A percentile compares a stretch with the other conserved stretches of the same genome.
These are phyloP conservation scores for Mychonastes homosphaera DNA, from an alignment of 139 green algal species.

Conservation along the genomic window DNA sequence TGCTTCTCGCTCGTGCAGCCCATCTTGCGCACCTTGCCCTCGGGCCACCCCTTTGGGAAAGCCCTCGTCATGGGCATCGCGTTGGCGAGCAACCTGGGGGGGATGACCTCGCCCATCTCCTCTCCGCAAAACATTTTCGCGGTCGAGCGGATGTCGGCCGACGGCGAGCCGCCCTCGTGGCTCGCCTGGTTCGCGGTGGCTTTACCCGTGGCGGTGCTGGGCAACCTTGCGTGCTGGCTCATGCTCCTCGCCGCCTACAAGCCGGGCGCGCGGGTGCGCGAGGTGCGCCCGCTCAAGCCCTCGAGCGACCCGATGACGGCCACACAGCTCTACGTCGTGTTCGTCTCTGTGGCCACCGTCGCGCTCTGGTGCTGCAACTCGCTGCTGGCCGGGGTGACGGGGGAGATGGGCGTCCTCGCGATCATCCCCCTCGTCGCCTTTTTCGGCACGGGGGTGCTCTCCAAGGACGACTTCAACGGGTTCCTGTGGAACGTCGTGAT, in stretches of 20 bases:
- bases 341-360: constrained; percentile 45
- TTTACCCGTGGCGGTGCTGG: constrained; percentile 35
- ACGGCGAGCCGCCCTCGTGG: constrained; percentile 45
- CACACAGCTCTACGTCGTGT: constrained; percentile 52
- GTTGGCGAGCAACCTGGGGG: constrained; percentile 60
- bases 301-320: constrained; percentile 44
- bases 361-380: constrained; percentile 56
- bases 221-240: constrained; percentile 46
- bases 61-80: constrained; percentile 60
- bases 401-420: constrained; percentile 61
- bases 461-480: constrained; percentile 61
- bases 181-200: constrained; percentile 60
- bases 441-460: constrained; percentile 57
- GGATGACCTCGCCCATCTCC: constrained; percentile 61
- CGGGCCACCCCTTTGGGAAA: constrained; percentile 36
- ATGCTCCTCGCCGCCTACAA: constrained; percentile 38
- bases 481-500: constrained; percentile 73
- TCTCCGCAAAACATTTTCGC: constrained; percentile 69
- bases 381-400: constrained; percentile 28
- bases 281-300: constrained; percentile 39
- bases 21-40: constrained; percentile 35
- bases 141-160: constrained; percentile 54
- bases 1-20: constrained; percentile 48
- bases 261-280: constrained; percentile 22
- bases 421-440: constrained; percentile 62